These are phyloP conservation scores for Pyrenula aspistea DNA, from an alignment of 495 filamentous ascomycete species.

Conservation along the genomic window DNA sequence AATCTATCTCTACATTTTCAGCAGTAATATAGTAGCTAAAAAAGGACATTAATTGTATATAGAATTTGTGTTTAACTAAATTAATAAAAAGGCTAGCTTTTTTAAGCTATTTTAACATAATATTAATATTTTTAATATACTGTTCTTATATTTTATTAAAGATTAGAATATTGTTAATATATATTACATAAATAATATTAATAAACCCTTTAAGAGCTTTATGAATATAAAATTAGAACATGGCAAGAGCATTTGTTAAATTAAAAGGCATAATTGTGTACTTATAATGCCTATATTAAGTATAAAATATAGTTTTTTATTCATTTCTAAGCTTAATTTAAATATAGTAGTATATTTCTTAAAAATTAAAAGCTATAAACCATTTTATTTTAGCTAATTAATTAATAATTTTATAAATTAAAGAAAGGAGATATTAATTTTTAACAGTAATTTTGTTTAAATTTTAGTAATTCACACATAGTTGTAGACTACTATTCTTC, in stretches of 20 bases:
- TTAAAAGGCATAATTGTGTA: constrained; percentile 10
- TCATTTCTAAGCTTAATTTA: background rate
- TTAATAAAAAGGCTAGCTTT: too few species aligned
- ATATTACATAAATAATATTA: background rate
- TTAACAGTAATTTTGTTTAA: constrained; percentile 4
- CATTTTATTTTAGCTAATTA: constrained; percentile 1
- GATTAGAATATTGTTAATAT: constrained; percentile 2
- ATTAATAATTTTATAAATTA: constrained; percentile 3
- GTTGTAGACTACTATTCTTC: background rate
- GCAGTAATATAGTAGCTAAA: constrained; percentile 1
- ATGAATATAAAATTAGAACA: constrained; percentile 5
- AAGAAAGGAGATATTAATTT: constrained; percentile 7
- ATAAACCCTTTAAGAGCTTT: background rate
- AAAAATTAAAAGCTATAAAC: constrained; percentile 1
- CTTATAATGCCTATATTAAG: constrained; percentile 3
- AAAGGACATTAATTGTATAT: constrained; percentile 1
- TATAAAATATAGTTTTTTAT: constrained; percentile 5
- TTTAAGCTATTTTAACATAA: background rate
- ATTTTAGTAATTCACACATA: background rate
- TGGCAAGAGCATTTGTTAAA: constrained; percentile 3
- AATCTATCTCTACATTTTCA: constrained; percentile 1
- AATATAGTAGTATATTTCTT: constrained; percentile 1
- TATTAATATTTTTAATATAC: constrained; percentile 1
- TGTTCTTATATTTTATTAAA: background rate
- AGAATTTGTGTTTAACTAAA: constrained; percentile 6